Base-by-base conservation (phyloP, 1,139 yeast species). In the Saccharomyces hybrid region DNA sequence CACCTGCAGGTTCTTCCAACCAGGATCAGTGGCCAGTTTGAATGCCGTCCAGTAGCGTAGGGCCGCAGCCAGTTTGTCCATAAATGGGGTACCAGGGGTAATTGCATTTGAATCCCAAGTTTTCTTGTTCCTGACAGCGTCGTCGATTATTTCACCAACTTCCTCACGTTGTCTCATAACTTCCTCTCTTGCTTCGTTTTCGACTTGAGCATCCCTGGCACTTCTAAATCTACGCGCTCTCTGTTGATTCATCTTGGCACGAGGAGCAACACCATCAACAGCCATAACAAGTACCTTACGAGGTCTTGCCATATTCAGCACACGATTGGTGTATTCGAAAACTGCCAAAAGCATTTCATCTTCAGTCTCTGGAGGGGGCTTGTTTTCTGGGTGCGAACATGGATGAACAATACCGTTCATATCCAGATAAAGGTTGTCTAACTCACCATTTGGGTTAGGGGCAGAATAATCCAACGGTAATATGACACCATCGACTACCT, bases 341-440 rank as follows among this genome's bases (percentile, higher is more conserved):
- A 91, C 84, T 53, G 90, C 97, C 59, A 89, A 72, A 73, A 91
- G 84, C 97, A 91, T 91, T 67, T 91, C 96, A 58, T 89, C 96
- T 64, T 91, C 98, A 0, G 95, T 88, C 62, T 84, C 93, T 32
- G 96, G 99, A 2, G 96, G 85, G 4, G 96, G 96, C 58, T 85
- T 85, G 62, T 91, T 88, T 65, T 91, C 97, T 0, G 98, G 97
- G 71, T 91, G 98, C 1, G 96, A 85, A 76, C 97, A 91, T 0
- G 97, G 97, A 74, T 91, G 98, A 4, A 91, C 97, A 68, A 91
- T 91, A 74, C 96, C 97, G 66, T 91, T 91, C 98, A 91, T 91
- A 73, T 91, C 98, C 58, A 91, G 76, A 67, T 91, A 91, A 51
- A 91, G 72, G 68, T 91, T 91, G 67, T 91, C 97, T 53, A 90